Evolutionary conservation across 345 rosid genomes (phyloP), one percentile per base, ranked within the genome.

Genomic region (Hibiscus trionum): DNA sequence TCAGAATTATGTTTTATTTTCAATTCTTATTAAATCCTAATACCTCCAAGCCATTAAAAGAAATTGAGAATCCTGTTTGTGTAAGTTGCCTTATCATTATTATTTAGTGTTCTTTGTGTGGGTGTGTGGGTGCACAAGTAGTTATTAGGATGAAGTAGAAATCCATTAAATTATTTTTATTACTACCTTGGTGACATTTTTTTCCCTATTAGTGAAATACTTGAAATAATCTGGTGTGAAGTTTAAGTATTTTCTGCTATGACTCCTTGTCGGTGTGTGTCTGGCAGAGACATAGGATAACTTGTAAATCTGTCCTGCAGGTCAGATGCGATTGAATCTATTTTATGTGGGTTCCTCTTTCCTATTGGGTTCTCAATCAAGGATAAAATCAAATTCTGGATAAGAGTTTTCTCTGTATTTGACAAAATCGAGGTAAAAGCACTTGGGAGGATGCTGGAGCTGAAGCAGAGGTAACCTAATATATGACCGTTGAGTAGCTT

Each of bases 351-450:
- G 57, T 88, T 88, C 52, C 74, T 92, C 77, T 95, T 88, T 78
- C 97, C 96, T 14, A 78, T 75, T 42, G 89, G 79, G 58, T 81
- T 84, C 75, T 85, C 93, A 11, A 80, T 87, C 35, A 84, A 71
- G 82, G 94, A 87, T 67, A 87, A 82, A 85, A 87, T 80, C 67
- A 84, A 80, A 76, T 85, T 77, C 70, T 96, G 97, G 99, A 82
- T 96, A 63, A 82, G 90, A 80, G 78, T 91, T 61, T 89, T 88
- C 78, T 87, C 91, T 5, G 85, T 84, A 61, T 89, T 95, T 69
- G 97, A 95, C 84, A 89, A 82, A 78, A 91, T 88, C 73, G 97
- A 90, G 87, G 82, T 82, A 50, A 95, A 92, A 79, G 97, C 97
- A 64, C 88, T 95, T 67, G 97, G 90, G 82, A 93, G 80, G 84